Evolutionary conservation across 2,329 filamentous ascomycete genomes (phyloP).

Genomic region (Zasmidium cellare): DNA sequence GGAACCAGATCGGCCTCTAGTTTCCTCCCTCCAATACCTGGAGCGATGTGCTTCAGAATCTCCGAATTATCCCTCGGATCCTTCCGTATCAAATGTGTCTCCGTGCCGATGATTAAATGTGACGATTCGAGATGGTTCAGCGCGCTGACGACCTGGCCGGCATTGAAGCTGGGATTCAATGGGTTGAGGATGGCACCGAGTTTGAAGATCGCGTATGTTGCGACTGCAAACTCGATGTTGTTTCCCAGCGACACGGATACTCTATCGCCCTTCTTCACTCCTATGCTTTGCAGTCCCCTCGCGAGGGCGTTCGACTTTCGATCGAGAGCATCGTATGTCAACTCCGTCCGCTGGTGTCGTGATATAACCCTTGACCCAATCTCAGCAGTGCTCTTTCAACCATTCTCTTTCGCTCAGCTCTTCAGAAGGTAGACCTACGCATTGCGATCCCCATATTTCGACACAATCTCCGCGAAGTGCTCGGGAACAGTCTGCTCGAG

Average conservation of each 20-base stretch:
- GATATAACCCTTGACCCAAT: slow-evolving; percentile 53
- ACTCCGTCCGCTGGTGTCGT: slow-evolving; percentile 59
- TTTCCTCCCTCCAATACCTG: slow-evolving; percentile 29
- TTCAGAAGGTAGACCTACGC: slow-evolving; percentile 47
- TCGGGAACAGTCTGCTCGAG: slow-evolving; percentile 68
- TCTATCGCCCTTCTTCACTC: slow-evolving; percentile 77
- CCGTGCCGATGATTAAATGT: slow-evolving; percentile 79
- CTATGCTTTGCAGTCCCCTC: slow-evolving; percentile 64
- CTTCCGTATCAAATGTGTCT: slow-evolving; percentile 76
- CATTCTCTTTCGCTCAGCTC: background rate
- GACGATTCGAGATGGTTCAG: slow-evolving; percentile 71
- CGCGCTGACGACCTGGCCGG: slow-evolving; percentile 73
- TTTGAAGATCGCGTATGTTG: slow-evolving; percentile 91
- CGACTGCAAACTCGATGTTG: slow-evolving; percentile 75
- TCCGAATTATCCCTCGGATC: slow-evolving; percentile 60
- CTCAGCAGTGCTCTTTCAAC: slow-evolving; percentile 1
- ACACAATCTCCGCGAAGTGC: slow-evolving; percentile 69
- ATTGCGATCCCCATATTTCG: slow-evolving; percentile 62
- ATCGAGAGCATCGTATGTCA: slow-evolving; percentile 78
- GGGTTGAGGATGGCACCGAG: slow-evolving; percentile 91
- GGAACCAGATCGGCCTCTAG: slow-evolving; percentile 63
- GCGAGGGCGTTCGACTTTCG: slow-evolving; percentile 74
- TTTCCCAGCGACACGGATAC: slow-evolving; percentile 88
- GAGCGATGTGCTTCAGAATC: slow-evolving; percentile 51
- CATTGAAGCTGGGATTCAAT: slow-evolving; percentile 86